Evolutionary conservation across 768 basidiomycete species (phyloP), one percentile per base, ranked within the genome.

Genomic region (Leccinum rimulosum): DNA sequence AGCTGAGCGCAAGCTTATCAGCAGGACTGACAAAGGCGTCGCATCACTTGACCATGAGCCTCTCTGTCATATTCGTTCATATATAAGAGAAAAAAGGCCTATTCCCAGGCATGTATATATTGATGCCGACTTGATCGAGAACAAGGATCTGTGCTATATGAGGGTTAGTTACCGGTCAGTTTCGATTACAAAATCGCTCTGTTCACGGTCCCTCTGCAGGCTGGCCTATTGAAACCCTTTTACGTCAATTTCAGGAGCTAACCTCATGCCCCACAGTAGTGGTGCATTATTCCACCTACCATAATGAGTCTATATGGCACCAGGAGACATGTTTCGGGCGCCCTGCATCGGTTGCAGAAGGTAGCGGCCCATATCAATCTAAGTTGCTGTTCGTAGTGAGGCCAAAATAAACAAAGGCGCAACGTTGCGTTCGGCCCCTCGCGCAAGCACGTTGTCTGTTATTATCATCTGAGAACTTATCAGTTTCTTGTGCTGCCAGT

Each of bases 51-150:
- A 48, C 40, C 38, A 19, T 27, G 33, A 54, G 17, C n/a, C 11
- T 28, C 49, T 30, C 43, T 35, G 45, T 28, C 50, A 35, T 17
- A 11, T 19, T 27, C 28, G 28, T 50, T 28, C 45, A 48, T 11
- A 53, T 59, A 30, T 31, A 61, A 45, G 31, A 36, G 27, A 7
- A 33, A 30, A 47, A 30, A 27, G 19, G 10, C n/a, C n/a, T 43
- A 43, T 65, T 65, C 64, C 51, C 60, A 62, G 49, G 56, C 30
- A 35, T 19, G 35, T 10, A 40, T 14, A 28, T 14, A 6, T 17
- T 27, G 28, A 15, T 28, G 28, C 11, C 59, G 30, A 49, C 8
- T 35, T 27, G 33, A 8, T 14, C n/a, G 36, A 45, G 51, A 50
- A 36, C 22, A 12, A 22, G 22, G 27, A 15, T 2, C 15, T 30